Percentiles rank a stretch among this genome's conserved stretches.
These are phyloP conservation scores for Spizellomyces punctatus DNA, from an alignment of 192 early-diverging fungal species.

Conservation along the genomic window DNA sequence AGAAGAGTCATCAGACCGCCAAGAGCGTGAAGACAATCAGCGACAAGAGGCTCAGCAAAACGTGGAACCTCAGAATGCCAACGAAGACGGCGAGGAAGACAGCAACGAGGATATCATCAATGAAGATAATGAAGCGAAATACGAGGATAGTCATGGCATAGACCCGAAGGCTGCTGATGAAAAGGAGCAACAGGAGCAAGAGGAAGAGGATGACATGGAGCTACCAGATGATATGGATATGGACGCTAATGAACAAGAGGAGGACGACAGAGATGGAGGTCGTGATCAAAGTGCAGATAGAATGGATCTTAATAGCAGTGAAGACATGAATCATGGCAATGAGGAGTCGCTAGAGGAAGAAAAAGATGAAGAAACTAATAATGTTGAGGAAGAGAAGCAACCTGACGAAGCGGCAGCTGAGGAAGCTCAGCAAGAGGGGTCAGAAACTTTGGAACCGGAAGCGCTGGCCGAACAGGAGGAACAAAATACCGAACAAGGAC, in stretches of 20 bases:
- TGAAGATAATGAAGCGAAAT: conserved; percentile 49
- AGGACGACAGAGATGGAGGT: conserved; percentile 5
- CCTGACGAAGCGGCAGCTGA: conserved; percentile 14
- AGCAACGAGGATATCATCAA: conserved; percentile 46
- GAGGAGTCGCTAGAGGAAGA: conserved; percentile 11
- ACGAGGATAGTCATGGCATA: conserved; percentile 52
- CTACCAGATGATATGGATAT: conserved; percentile 53
- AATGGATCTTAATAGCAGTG: not conserved
- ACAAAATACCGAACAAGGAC: conserved; percentile 33
- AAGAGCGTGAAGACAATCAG: conserved; percentile 45
- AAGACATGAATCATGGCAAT: conserved; percentile 53
- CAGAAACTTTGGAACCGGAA: conserved; percentile 50
- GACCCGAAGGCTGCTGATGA: conserved; percentile 50
- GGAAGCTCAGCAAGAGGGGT: conserved; percentile 13
- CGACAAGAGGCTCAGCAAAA: conserved; percentile 47
- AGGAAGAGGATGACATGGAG: conserved; percentile 75
- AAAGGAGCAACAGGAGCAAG: conserved; percentile 46
- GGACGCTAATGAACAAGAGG: conserved; percentile 29
- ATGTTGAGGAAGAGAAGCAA: conserved; percentile 37
- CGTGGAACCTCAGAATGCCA: not conserved
- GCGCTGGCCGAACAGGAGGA: conserved; percentile 48
- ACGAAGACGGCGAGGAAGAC: conserved; percentile 48
- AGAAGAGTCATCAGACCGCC: conserved; percentile 40
- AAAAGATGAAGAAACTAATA: conserved; percentile 37
- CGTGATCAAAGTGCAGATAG: too few relatives aligned